Conservation (phyloP, 2,329 filamentous ascomycete species). For the Microdochium bolleyi region DNA sequence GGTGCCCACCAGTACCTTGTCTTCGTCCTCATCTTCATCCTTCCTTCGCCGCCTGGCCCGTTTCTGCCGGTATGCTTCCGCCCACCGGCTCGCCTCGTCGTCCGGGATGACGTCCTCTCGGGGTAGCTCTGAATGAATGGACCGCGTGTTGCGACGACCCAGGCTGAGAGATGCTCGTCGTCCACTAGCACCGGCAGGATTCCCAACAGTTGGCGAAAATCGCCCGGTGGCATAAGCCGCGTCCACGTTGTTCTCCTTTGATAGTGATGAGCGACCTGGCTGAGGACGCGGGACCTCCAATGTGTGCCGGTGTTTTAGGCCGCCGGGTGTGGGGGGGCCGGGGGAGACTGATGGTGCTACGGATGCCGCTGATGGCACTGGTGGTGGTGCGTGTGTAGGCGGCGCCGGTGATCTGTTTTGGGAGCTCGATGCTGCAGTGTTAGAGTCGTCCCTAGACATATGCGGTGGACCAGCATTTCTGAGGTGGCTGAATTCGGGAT, state of each 20-base stretch:
- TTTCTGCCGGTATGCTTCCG: constrained; percentile 87
- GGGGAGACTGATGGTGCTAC: constrained; percentile 15
- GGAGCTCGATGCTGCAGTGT: neutral
- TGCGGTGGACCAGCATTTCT: neutral
- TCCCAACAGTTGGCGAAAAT: constrained; percentile 60
- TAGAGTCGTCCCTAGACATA: neutral
- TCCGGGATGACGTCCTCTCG: constrained; percentile 79
- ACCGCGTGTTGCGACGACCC: constrained; percentile 72
- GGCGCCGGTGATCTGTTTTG: constrained; percentile 12
- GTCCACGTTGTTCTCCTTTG: constrained; percentile 52
- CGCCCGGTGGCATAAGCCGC: constrained; percentile 64
- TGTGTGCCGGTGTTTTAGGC: constrained; percentile 76
- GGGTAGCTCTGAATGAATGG: constrained; percentile 75
- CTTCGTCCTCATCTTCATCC: constrained; percentile 77
- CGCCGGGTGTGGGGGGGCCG: constrained; percentile 44
- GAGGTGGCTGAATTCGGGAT: neutral
- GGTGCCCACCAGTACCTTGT: constrained; percentile 88
- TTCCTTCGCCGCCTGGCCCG: constrained; percentile 79
- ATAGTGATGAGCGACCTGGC: constrained; percentile 53
- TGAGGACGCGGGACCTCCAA: constrained; percentile 72
- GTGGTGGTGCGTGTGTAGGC: neutral
- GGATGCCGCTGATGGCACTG: neutral
- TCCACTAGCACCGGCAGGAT: constrained; percentile 42
- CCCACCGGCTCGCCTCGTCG: constrained; percentile 86
- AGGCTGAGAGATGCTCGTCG: constrained; percentile 80